Percentiles rank a stretch among this genome's conserved stretches.
Evolutionary conservation across 2,329 filamentous ascomycete genomes (phyloP).

Genomic region (Plenodomus tracheiphilus): DNA sequence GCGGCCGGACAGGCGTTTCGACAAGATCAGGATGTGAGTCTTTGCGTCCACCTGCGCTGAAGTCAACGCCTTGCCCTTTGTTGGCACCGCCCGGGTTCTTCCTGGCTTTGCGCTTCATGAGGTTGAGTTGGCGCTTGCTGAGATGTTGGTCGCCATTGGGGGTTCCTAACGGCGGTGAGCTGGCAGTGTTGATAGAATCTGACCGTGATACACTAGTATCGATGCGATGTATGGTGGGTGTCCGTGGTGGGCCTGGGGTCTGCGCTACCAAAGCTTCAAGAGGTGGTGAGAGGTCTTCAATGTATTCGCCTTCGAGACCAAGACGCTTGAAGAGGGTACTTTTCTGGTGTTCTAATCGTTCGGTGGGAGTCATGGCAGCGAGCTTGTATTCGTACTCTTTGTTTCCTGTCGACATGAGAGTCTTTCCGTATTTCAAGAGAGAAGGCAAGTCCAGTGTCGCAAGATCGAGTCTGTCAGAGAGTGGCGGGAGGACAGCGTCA

Average conservation of each 20-base stretch:
- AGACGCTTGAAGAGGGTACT: slow-evolving; percentile 82
- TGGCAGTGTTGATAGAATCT: slow-evolving; percentile 50
- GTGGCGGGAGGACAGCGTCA: slow-evolving; percentile 42
- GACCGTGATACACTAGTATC: slow-evolving; percentile 54
- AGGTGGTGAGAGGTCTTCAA: slow-evolving; percentile 79
- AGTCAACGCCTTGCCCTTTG: slow-evolving; percentile 86
- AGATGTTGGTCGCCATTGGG: slow-evolving; percentile 56
- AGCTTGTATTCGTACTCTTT: slow-evolving; percentile 83
- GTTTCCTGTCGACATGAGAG: slow-evolving; percentile 79
- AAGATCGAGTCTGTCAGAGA: slow-evolving; percentile 70
- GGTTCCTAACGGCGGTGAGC: slow-evolving; percentile 51
- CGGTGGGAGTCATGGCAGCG: slow-evolving; percentile 77
- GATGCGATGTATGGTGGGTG: slow-evolving; percentile 50
- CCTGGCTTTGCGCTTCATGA: slow-evolving; percentile 92
- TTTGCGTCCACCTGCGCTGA: slow-evolving; percentile 68
- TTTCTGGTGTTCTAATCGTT: slow-evolving; percentile 83
- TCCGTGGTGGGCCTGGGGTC: slow-evolving; percentile 41
- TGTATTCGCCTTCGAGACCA: slow-evolving; percentile 80
- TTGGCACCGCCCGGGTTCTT: slow-evolving; percentile 84
- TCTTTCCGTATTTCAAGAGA: slow-evolving; percentile 81
- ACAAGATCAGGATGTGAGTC: slow-evolving; percentile 64
- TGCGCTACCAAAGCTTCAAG: slow-evolving; percentile 59
- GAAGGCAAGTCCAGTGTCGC: slow-evolving; percentile 75
- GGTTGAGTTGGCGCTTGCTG: slow-evolving; percentile 92
- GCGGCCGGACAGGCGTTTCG: slow-evolving; percentile 52